Percentiles rank a stretch among this genome's conserved stretches.
phyloP scores from a whole-genome alignment of 2,329 filamentous ascomycete genomes.

The Colletotrichum shisoi region DNA sequence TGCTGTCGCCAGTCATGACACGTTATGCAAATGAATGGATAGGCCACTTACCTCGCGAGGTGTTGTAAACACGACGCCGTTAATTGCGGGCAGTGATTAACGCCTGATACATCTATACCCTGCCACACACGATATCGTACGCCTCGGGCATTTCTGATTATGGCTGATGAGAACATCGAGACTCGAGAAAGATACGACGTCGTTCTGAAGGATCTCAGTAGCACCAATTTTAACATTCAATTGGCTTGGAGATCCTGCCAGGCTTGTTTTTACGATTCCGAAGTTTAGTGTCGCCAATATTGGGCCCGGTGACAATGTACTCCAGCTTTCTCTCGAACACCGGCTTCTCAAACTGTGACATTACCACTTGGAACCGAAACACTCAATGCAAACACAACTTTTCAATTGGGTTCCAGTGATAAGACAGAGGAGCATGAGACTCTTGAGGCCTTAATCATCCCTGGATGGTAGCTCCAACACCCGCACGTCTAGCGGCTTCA shows the following conservation, averaged over 20 bases:
- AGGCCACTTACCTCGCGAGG: too few relatives aligned
- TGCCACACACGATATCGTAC: too few relatives aligned
- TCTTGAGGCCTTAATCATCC: background rate
- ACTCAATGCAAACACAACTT: background rate
- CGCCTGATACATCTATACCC: too few relatives aligned
- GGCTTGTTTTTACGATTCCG: background rate
- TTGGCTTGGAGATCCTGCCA: too few relatives aligned
- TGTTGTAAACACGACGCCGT: too few relatives aligned
- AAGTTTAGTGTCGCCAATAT: background rate
- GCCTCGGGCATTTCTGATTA: background rate
- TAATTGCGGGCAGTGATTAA: too few relatives aligned
- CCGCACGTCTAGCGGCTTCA: slow-evolving; percentile 2
- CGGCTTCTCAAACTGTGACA: background rate
- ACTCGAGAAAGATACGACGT: background rate
- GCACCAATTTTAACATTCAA: background rate
- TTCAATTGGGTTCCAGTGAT: background rate
- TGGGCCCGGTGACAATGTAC: background rate
- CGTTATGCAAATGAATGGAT: too few relatives aligned
- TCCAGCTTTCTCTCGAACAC: background rate
- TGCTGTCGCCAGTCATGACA: background rate
- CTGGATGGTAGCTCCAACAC: background rate
- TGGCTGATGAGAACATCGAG: background rate
- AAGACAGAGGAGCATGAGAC: background rate
- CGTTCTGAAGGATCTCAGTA: background rate
- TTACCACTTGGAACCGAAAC: background rate